Evolutionary conservation across 345 rosid species (phyloP), one percentile per base, ranked within the genome.

Genomic region (Brassica rapa): DNA sequence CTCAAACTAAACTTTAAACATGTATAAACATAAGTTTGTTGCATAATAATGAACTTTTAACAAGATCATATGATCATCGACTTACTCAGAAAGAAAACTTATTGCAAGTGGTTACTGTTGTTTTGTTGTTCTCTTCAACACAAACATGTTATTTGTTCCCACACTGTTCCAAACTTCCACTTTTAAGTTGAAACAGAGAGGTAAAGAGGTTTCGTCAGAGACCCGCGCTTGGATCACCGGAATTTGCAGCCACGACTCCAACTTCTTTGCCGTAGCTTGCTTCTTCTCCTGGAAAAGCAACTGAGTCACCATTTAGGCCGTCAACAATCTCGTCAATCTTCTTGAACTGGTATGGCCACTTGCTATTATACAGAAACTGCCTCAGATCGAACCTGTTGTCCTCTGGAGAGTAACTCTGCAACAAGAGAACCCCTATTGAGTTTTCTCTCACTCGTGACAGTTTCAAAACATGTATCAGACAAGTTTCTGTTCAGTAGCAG

Each of bases 371-470:
- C 57, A 95, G 86, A 74, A 93, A 90, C 85, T 93, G 99, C 14
- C 96, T 92, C 25, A 90, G 90, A 82, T 93, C 99, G 0, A 88
- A 93, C 81, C 97, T 88, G 66, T 89, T 91, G 79, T 93, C 99
- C 72, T 95, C 99, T 0, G 99, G 97, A 19, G 99, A 91, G 74
- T 90, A 95, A 70, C 94, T 89, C 99, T 95, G 93, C 78, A 70
- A 49, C 19, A 41, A 30, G 7, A 15, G 33, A 2, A 23, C 8
- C n/a, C 25, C 25, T 41, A 14, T 61, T 61, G 49, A 51, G 62
- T 37, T 27, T 21, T 51, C 24, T 16, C 0, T 70, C 32, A 35
- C 59, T 27, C 35, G 23, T 5, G 43, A 67, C 7, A 69, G 25
- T 15, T 51, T 25, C 30, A 55, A 67, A 51, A 6, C 24, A 43